These are phyloP conservation scores for Beauveria bassiana DNA, from an alignment of 2,329 filamentous ascomycete genomes.

Conservation along the genomic window DNA sequence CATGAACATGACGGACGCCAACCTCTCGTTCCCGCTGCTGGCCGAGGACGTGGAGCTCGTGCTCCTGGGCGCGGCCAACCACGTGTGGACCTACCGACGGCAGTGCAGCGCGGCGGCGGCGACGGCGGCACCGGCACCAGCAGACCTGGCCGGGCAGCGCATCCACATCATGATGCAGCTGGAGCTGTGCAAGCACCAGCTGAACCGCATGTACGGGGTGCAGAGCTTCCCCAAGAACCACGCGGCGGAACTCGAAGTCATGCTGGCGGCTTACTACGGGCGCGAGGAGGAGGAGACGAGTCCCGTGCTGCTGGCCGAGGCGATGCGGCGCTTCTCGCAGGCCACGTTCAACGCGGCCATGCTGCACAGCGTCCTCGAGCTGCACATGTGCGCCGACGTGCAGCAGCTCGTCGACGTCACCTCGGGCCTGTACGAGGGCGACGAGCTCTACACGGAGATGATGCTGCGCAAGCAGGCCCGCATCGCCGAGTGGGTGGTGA, in stretches of 20 bases:
- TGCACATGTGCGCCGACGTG: conserved; percentile 7
- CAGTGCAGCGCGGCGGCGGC: conserved; percentile 12
- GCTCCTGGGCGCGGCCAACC: conserved; percentile 22
- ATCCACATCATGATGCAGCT: conserved; percentile 19
- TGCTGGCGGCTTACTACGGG: conserved; percentile 5
- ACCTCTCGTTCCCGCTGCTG: conserved; percentile 20
- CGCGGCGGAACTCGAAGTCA: neutral
- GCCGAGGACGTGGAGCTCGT: conserved; percentile 29
- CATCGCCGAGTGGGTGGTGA: conserved; percentile 3
- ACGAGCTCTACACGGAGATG: conserved; percentile 8
- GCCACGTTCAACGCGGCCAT: neutral
- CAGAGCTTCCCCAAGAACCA: conserved; percentile 2
- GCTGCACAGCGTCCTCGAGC: conserved; percentile 2
- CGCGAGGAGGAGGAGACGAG: conserved; percentile 7
- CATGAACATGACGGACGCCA: conserved; percentile 20
- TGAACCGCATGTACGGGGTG: conserved; percentile 15
- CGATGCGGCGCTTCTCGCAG: conserved; percentile 6
- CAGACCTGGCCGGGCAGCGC: conserved; percentile 10
- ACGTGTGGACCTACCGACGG: conserved; percentile 22
- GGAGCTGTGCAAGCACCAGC: conserved; percentile 19
- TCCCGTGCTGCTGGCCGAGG: conserved; percentile 4
- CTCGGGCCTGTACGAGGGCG: neutral
- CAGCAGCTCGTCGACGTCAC: conserved; percentile 5
- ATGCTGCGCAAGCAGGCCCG: conserved; percentile 1
- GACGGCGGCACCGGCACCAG: conserved; percentile 11